Conservation (phyloP, 2,329 filamentous ascomycete species). For the Curvularia hawaiiensis region DNA sequence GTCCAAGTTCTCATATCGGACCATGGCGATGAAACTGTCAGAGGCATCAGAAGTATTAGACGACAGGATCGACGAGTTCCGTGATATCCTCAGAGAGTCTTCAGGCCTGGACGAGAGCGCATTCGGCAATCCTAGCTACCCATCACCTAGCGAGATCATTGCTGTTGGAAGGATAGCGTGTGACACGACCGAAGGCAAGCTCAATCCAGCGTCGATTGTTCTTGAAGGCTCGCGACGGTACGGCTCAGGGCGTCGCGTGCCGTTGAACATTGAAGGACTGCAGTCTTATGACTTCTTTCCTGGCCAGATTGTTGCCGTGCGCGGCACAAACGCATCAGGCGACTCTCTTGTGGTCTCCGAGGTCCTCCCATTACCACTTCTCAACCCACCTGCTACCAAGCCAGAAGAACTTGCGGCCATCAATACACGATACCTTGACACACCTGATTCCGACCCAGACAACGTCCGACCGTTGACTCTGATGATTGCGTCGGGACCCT, state of each 20-base stretch:
- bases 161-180: slow-evolving; percentile 91
- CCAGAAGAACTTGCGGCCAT: slow-evolving; percentile 69
- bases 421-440: slow-evolving; percentile 70
- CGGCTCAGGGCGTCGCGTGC: slow-evolving; percentile 81
- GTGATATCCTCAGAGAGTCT: slow-evolving; percentile 72
- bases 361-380: slow-evolving; percentile 73
- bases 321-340: slow-evolving; percentile 85
- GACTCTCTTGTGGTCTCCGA: slow-evolving; percentile 81
- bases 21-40: slow-evolving; percentile 91
- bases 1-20: slow-evolving; percentile 89
- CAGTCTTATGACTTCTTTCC: slow-evolving; percentile 84
- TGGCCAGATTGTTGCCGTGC: slow-evolving; percentile 87
- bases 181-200: slow-evolving; percentile 81
- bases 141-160: slow-evolving; percentile 84
- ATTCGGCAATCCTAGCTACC: slow-evolving; percentile 85
- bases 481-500: slow-evolving; percentile 82
- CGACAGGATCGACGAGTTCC: slow-evolving; percentile 92
- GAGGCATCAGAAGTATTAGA: slow-evolving; percentile 93
- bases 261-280: slow-evolving; percentile 74
- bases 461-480: slow-evolving; percentile 71
- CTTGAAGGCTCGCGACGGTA: slow-evolving; percentile 85
- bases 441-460: slow-evolving; percentile 58
- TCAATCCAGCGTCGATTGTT: slow-evolving; percentile 84
- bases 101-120: slow-evolving; percentile 77
- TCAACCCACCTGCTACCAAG: slow-evolving; percentile 75